These are phyloP conservation scores for Aureobasidium sp. DNA, from an alignment of 2,329 filamentous ascomycete species.

Conservation along the genomic window DNA sequence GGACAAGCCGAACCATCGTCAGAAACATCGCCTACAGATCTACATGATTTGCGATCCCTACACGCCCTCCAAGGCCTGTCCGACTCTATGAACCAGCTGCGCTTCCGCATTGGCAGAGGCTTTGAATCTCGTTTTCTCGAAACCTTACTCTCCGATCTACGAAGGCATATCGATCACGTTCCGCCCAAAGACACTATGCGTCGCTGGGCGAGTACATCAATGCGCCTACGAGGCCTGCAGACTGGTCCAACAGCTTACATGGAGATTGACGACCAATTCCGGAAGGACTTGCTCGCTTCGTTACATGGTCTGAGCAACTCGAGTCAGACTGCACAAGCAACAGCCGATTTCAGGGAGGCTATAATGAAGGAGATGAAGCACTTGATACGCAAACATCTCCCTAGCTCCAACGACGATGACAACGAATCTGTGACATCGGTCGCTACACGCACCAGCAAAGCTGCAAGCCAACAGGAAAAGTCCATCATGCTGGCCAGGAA, in stretches of 20 bases:
- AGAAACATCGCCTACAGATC: constrained; percentile 24
- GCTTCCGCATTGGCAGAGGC: constrained; percentile 73
- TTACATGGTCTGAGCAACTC: constrained; percentile 75
- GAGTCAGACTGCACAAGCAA: constrained; percentile 69
- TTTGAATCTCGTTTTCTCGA: constrained; percentile 76
- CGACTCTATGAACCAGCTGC: constrained; percentile 65
- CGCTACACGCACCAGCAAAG: constrained; percentile 64
- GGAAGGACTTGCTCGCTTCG: constrained; percentile 59
- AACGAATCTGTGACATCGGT: constrained; percentile 57
- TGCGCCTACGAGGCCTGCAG: constrained; percentile 61
- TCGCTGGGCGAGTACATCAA: constrained; percentile 73
- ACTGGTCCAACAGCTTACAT: constrained; percentile 70
- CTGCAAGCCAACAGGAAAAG: constrained; percentile 75
- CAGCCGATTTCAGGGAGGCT: constrained; percentile 74
- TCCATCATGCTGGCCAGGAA: constrained; percentile 83
- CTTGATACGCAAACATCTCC: constrained; percentile 74
- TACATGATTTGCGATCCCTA: constrained; percentile 64
- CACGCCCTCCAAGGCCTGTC: constrained; percentile 73
- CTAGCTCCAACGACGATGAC: constrained; percentile 90
- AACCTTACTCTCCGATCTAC: constrained; percentile 69
- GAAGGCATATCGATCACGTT: constrained; percentile 68
- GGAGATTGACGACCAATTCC: constrained; percentile 60
- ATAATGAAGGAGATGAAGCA: constrained; percentile 79
- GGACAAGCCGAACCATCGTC: constrained; percentile 51
- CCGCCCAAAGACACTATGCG: constrained; percentile 66